Percentiles rank a stretch among this genome's conserved stretches.
These are phyloP conservation scores for Schizonepeta tenuifolia DNA, from an alignment of 257 asterid species.

Conservation along the genomic window DNA sequence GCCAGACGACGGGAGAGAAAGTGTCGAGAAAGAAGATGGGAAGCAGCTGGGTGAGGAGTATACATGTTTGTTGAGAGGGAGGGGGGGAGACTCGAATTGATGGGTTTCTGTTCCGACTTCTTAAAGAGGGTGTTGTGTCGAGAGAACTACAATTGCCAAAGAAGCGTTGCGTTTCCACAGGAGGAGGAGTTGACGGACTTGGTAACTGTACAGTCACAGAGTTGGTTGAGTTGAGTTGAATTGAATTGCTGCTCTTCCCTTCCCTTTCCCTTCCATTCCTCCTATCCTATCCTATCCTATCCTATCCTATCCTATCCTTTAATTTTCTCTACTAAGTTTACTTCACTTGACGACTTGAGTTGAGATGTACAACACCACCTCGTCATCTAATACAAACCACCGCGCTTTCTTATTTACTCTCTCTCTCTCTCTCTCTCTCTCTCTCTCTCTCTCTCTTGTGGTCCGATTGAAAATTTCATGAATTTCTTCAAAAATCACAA, in stretches of 20 bases:
- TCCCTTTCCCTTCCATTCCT: too few relatives aligned
- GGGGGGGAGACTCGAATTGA: slow-evolving; percentile 24
- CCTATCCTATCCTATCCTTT: too few relatives aligned
- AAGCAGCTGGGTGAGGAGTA: slow-evolving; percentile 30
- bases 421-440: background rate
- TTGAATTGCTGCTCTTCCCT: too few relatives aligned
- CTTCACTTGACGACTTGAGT: too few relatives aligned
- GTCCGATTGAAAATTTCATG: too few relatives aligned
- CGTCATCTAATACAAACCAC: background rate
- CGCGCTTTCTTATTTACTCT: background rate
- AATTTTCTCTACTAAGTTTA: too few relatives aligned
- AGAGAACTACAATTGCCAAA: slow-evolving; percentile 37
- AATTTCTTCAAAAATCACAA: too few relatives aligned
- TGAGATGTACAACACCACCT: background rate
- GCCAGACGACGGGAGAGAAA: slow-evolving; percentile 49
- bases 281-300: too few relatives aligned
- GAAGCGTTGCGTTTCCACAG: slow-evolving; percentile 34
- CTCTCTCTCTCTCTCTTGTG: too few relatives aligned
- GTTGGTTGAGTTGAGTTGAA: slow-evolving; percentile 19
- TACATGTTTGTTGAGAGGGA: slow-evolving; percentile 61
- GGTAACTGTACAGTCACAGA: slow-evolving; percentile 48
- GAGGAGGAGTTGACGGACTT: slow-evolving; percentile 31
- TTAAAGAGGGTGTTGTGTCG: background rate
- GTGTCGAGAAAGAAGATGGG: slow-evolving; percentile 47
- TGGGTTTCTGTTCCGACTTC: slow-evolving; percentile 9